Base-by-base conservation (phyloP, 768 basidiomycete species). In the Russula olivacea region DNA sequence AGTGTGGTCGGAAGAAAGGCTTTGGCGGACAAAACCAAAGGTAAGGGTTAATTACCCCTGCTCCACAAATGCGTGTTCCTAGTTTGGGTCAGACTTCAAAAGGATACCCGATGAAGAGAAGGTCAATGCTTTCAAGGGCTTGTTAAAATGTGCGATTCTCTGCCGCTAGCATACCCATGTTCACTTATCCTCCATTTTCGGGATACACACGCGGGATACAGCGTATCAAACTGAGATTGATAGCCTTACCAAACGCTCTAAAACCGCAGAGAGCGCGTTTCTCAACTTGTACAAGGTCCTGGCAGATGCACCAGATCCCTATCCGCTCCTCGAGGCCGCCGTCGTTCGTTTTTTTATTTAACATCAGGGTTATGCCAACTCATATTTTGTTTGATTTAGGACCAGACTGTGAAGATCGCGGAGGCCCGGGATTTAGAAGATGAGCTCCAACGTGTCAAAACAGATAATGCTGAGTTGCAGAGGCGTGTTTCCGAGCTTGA, bases 221-320 rank as follows among this genome's bases (percentile, higher is more conserved):
- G 94, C 93, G 1, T 98, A 98, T 78, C 96, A 98, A 75, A 83
- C 87, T 3, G 97, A 98, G 76, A 98, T 99, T 61, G 97, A 99
- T 78, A 88, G 79, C 71, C 84, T 99, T 67, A 98, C 96, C 0
- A 89, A 91, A 68, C 88, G 97, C 10, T 91, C 88, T 43, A 98
- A 98, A 72, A 75, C 83, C 25, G 89, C 94, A 11, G 97, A 99
- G 79, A 95, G 90, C 70, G 91, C 94, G 0, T 98, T 99, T 75
- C 79, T 98, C n/a, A 92, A 87, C 69, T 88, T 95, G 21, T 98
- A 98, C 80, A 98, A 98, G 72, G 84, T 96, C 23, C 76, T 99
- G 9, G 94, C 96, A 0, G 97, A 99, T 71, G 96, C 92, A 3
- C 97, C 96, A 0, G 97, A 99, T 73, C 97, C 97, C 17, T 97